These are phyloP conservation scores for Cladobotryum protrusum DNA, from an alignment of 2,329 filamentous ascomycete species.

Conservation along the genomic window DNA sequence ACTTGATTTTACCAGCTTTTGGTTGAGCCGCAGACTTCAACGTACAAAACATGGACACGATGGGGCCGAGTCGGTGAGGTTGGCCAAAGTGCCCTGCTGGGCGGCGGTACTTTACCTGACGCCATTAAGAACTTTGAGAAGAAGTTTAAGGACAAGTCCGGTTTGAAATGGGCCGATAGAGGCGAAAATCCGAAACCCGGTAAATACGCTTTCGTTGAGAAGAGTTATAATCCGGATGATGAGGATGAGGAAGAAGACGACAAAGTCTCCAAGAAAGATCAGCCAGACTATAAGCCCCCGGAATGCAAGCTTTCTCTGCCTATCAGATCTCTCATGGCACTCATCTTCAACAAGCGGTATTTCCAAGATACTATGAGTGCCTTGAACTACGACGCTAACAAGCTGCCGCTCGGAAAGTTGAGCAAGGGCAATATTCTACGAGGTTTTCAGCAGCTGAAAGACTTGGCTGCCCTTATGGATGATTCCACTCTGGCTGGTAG, in stretches of 20 bases:
- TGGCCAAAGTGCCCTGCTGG: constrained; percentile 43
- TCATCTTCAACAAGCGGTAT: constrained; percentile 76
- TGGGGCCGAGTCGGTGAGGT: constrained; percentile 71
- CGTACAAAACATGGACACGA: constrained; percentile 62
- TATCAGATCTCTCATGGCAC: constrained; percentile 63
- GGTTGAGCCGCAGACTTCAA: constrained; percentile 27
- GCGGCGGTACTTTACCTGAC: constrained; percentile 32
- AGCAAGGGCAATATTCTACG: constrained; percentile 69
- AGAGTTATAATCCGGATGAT: constrained; percentile 64
- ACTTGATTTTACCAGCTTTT: constrained; percentile 20
- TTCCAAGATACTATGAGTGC: constrained; percentile 61
- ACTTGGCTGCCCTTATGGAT: constrained; percentile 62
- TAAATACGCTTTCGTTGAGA: constrained; percentile 77
- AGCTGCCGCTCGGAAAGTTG: constrained; percentile 77
- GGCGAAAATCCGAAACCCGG: constrained; percentile 51
- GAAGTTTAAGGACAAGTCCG: constrained; percentile 59
- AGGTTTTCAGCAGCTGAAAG: constrained; percentile 72
- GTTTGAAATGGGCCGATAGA: constrained; percentile 49
- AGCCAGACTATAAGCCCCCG: constrained; percentile 29
- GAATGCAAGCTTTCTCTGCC: constrained; percentile 53
- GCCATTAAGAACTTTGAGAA: constrained; percentile 49
- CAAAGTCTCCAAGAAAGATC: constrained; percentile 28
- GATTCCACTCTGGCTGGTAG: constrained; percentile 40
- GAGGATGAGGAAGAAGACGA: constrained; percentile 24
- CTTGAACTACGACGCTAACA: constrained; percentile 67